Base-by-base conservation (phyloP, 2,329 filamentous ascomycete species). In the Ascochyta lentis region DNA sequence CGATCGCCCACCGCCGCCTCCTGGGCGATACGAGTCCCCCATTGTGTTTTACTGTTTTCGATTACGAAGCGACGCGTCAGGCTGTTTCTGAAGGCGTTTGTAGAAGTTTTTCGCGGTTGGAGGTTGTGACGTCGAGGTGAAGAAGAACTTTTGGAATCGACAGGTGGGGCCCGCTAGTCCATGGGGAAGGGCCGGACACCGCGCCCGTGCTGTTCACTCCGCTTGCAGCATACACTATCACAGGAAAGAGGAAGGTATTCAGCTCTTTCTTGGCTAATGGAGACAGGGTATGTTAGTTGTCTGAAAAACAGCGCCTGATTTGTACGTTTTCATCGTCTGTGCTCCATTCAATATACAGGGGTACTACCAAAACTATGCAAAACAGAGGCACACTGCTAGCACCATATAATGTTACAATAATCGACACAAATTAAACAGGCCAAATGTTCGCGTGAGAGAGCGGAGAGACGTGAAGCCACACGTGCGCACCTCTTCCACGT, bases 1-100 rank as follows among this genome's bases (percentile, higher is more conserved):
- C 61, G 67, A 45, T 55, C 60, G 60, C 34, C 55, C 54, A 37
- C 49, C 54, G n/a, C 54, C 54, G 27, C 54, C 54, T n/a, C 43
- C 40, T 19, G 64, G 68, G 47, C 68, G 68, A 57, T 72, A 71
- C 3, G 69, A 65, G 45, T 71, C 68, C 9, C 33, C 64, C 67
- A 70, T 70, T 13, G 26, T 49, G 29, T 48, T 41, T 46, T 37
- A 41, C 29, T 44, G 51, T 50, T 55, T 51, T 37, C 42, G 40
- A 46, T 41, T 38, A 47, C 38, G 47, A 44, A 7, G 56, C 57
- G 22, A 47, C n/a, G 46, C 54, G 54, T 57, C 35, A 19, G n/a
- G 4, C 24, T 13, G 35, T 26, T 15, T n/a, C 29, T 42, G 37
- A 10, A 26, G 16, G 33, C 42, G 37, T 49, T 38, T 44, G 34